Evolutionary conservation across 805 yeast genomes (phyloP).

Genomic region (Barnettozyma pratensis): DNA sequence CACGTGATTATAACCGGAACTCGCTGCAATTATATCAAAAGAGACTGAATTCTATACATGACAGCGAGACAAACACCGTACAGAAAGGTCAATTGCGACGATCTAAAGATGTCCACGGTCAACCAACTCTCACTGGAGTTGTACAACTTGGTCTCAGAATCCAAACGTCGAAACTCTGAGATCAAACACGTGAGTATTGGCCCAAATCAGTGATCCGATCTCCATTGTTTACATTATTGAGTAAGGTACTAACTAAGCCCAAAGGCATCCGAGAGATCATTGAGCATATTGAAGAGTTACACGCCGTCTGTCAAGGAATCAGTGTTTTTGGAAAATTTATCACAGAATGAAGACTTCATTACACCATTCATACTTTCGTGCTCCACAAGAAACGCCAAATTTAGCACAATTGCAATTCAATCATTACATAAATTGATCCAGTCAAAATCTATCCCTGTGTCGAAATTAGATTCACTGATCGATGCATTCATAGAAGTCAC

Average conservation of each 20-base stretch:
- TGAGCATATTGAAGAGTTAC: conserved; percentile 38
- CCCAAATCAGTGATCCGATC: no score
- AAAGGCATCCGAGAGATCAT: conserved; percentile 42
- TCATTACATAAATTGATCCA: conserved; percentile 59
- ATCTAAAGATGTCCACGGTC: conserved; percentile 35
- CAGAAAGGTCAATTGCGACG: neutral
- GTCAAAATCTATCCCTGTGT: conserved; percentile 47
- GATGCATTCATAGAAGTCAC: conserved; percentile 71
- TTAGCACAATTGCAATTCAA: conserved; percentile 67
- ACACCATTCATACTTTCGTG: conserved; percentile 72
- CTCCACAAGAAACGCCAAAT: conserved; percentile 67
- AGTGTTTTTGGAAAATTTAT: conserved; percentile 29
- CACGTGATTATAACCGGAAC: neutral
- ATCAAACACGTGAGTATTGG: conserved; percentile 45
- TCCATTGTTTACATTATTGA: neutral
- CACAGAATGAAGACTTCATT: conserved; percentile 48
- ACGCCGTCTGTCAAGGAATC: conserved; percentile 25
- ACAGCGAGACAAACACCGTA: no score
- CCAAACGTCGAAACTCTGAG: conserved; percentile 67
- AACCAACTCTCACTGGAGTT: conserved; percentile 55
- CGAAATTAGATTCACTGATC: conserved; percentile 49
- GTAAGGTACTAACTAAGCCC: conserved; percentile 6
- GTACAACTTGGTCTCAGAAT: conserved; percentile 54
- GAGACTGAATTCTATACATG: no score
- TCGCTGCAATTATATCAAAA: no score